Percentiles rank a stretch among this genome's conserved stretches.
These are phyloP conservation scores for Monilinia polystroma DNA, from an alignment of 2,329 filamentous ascomycete genomes.

Conservation along the genomic window DNA sequence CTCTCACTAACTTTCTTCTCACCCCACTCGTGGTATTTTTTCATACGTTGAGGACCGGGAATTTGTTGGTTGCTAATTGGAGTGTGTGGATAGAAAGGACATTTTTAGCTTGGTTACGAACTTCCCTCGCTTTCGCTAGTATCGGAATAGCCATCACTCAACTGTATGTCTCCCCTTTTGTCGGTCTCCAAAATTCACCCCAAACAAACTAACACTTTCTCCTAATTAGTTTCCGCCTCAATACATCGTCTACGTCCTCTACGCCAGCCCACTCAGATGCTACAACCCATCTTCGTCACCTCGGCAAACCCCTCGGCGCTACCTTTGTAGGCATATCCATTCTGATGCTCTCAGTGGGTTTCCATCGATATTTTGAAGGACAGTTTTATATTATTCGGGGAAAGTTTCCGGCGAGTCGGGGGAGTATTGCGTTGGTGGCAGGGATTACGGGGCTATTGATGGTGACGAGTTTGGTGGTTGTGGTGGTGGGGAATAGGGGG, in stretches of 20 bases:
- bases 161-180: slow-evolving; percentile 44
- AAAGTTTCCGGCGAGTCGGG: slow-evolving; percentile 76
- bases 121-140: slow-evolving; percentile 75
- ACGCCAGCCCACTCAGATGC: slow-evolving; percentile 35
- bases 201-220: neutral
- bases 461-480: slow-evolving; percentile 58
- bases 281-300: slow-evolving; percentile 52
- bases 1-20: slow-evolving; percentile 16
- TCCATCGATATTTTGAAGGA: slow-evolving; percentile 73
- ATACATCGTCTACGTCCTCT: slow-evolving; percentile 60
- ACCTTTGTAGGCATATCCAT: slow-evolving; percentile 77
- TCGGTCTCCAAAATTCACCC: neutral
- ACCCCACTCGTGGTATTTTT: neutral
- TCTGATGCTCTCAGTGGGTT: slow-evolving; percentile 71
- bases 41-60: neutral
- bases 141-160: slow-evolving; percentile 84
- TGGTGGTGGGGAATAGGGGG: slow-evolving; percentile 47
- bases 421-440: slow-evolving; percentile 69
- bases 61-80: slow-evolving; percentile 2
- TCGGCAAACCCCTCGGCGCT: slow-evolving; percentile 73
- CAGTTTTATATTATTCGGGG: slow-evolving; percentile 78
- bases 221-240: slow-evolving; percentile 63
- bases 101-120: slow-evolving; percentile 82
- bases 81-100: slow-evolving; percentile 62
- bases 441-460: slow-evolving; percentile 63